A percentile compares a stretch with the other conserved stretches of the same genome.
These are phyloP conservation scores for Ensete ventricosum DNA, from an alignment of 176 grass and related monocot genomes.

Conservation along the genomic window DNA sequence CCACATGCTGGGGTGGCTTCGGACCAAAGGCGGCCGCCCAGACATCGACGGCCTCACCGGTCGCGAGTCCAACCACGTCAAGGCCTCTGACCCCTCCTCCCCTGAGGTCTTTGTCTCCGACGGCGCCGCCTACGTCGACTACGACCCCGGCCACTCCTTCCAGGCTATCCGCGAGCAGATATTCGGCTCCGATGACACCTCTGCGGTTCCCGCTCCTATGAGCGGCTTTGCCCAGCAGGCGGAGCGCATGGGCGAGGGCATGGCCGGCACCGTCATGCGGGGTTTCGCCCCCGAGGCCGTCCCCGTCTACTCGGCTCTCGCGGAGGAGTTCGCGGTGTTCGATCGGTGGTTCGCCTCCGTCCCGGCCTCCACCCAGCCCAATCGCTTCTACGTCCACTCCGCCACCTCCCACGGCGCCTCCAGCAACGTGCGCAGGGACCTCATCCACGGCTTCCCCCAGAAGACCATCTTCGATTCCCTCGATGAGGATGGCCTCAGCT, in stretches of 20 bases:
- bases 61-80: constrained; percentile 72
- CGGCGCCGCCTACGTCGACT: constrained; percentile 75
- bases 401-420: constrained; percentile 82
- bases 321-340: constrained; percentile 66
- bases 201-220: constrained; percentile 60
- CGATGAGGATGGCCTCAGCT: constrained; percentile 58
- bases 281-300: constrained; percentile 55
- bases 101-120: constrained; percentile 72
- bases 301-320: constrained; percentile 54
- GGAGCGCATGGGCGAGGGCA: constrained; percentile 59
- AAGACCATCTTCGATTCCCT: constrained; percentile 94
- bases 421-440: constrained; percentile 85
- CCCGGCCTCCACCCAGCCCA: constrained; percentile 84
- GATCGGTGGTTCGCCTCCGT: constrained; percentile 90
- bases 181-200: constrained; percentile 70
- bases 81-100: constrained; percentile 65
- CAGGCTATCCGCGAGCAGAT: constrained; percentile 99
- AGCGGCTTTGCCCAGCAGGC: constrained; percentile 83
- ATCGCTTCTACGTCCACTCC: constrained; percentile 83
- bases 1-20: constrained; percentile 82
- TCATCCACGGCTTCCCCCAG: constrained; percentile 85
- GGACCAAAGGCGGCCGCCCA: constrained; percentile 26
- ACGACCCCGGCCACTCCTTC: constrained; percentile 84
- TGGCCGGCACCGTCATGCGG: constrained; percentile 85
- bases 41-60: constrained; percentile 90